Base-by-base conservation (phyloP, 2,329 filamentous ascomycete genomes). In the Madurella fahalii region DNA sequence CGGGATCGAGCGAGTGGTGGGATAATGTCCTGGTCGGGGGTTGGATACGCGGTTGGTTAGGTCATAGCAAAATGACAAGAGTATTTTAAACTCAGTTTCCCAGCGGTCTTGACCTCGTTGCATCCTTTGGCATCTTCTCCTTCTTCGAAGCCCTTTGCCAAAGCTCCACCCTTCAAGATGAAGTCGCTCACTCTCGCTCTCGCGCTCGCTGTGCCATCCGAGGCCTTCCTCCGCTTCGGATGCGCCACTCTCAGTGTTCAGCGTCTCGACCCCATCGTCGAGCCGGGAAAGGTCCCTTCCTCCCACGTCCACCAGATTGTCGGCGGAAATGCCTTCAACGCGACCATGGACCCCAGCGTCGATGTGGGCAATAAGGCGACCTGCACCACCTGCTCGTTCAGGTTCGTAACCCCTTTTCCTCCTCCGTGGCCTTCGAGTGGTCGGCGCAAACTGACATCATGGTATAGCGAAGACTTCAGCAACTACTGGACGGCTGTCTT, bases 401-500 rank as follows among this genome's bases (percentile, higher is more conserved):
- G 34, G 34, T 37, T 12, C 34, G 11, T 37, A 15, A 15, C 4
- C 34, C 34, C 34, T 4, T 37, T 12, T 12, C 34, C 34, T 37
- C 2, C 34, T 37, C 34, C 11, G 34, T n/a, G 34, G 4, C 34
- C 13, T 37, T 37, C 4, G 2, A 5, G 34, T 11, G 11, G 34
- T 4, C 25, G 25, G 25, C 3, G 25, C 7, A 25, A 25, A 25
- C 34, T 37, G 11, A 37, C 34, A 37, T 5, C 9, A 37, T 37
- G 4, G 34, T 37, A 4, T 15, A 52, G 53, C 41, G 63, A 65
- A 37, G 61, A 65, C 51, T 64, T 65, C 47, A 61, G 58, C 59
- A 65, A 65, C 60, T 65, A 65, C 61, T 65, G 64, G 64, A 65
- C 64, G 4, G 61, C 62, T 47, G 62, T 64, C 49, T 54, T 65